Base-by-base conservation (phyloP, 805 yeast genomes). In the Nakazawaea siamensis region DNA sequence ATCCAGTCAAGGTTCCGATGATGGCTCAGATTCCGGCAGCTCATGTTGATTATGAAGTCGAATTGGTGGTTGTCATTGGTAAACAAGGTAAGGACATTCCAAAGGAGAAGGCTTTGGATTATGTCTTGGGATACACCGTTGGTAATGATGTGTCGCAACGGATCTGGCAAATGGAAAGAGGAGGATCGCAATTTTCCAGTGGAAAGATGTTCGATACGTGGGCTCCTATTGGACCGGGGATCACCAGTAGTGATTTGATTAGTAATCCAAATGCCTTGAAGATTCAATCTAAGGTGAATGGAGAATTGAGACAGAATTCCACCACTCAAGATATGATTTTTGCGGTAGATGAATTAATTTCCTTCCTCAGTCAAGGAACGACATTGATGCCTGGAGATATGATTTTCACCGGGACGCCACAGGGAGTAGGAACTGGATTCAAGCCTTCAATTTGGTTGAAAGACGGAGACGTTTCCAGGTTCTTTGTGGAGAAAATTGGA, bases 81-180 rank as follows among this genome's bases (percentile, higher is more conserved):
- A 65, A 62, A 45, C 42, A 51, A n/a, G 68, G 70, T 27, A 56
- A 52, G 38, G 57, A 68, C 40, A 70, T 73, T 16, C 32, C 57
- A 13, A 57, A 47, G 14, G 61, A 52, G 14, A 56, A 68, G 14
- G 77, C 76, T 4, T 49, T 62, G 32, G 54, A 60, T 30, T 58
- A 70, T 39, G 66, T 73, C 4, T 49, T 69, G 14, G 80, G 80
- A 7, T 73, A 68, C 49, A 47, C 73, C 2, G 64, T 64, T 15
- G 77, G 77, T 4, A 69, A 73, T 49, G 80, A 73, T 46, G 69
- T 73, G 8, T 68, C 75, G 10, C 74, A 70, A 44, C 56, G 79
- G 37, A 63, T 62, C n/a, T 71, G 77, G 78, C 78, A 73, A 46
- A 55, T 61, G 31, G 58, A 64, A 33, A 55, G 66, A 24, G 74